These are phyloP conservation scores for Vigna reflexopilosa DNA, from an alignment of 306 rosid species.

Conservation along the genomic window DNA sequence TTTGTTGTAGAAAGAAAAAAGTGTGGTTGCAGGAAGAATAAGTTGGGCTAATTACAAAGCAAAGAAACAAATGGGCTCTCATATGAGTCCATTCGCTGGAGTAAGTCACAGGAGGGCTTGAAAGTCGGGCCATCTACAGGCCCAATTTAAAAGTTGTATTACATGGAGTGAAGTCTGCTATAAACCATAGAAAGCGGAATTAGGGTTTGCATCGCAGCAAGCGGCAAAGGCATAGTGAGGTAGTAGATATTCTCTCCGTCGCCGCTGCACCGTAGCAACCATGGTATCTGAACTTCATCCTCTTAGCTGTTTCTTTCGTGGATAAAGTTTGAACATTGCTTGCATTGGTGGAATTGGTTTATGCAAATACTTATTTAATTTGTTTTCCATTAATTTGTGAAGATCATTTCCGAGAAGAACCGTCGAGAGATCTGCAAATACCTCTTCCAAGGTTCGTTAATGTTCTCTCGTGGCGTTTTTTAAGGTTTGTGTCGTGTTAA, in stretches of 20 bases:
- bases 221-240: constrained; percentile 17
- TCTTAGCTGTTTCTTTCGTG: background rate
- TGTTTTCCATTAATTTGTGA: background rate
- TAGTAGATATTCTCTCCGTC: background rate
- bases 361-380: background rate
- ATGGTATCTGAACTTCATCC: constrained; percentile 33
- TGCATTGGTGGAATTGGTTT: background rate
- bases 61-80: too few relatives aligned
- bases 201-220: constrained; percentile 39
- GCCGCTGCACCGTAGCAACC: constrained; percentile 25
- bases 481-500: background rate
- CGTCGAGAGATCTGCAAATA: constrained; percentile 78
- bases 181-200: background rate
- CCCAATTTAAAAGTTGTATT: background rate
- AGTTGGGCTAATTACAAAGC: background rate
- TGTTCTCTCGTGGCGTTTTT: background rate
- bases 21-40: too few relatives aligned
- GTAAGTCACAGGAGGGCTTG: too few relatives aligned
- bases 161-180: background rate
- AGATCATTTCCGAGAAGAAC: constrained; percentile 80
- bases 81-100: background rate
- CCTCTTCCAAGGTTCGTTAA: constrained; percentile 70
- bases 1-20: too few relatives aligned
- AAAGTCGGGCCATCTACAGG: background rate
- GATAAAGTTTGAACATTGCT: background rate